Evolutionary conservation across 2,329 filamentous ascomycete species (phyloP), one percentile per base, ranked within the genome.

Genomic region (Beauveria sp.): DNA sequence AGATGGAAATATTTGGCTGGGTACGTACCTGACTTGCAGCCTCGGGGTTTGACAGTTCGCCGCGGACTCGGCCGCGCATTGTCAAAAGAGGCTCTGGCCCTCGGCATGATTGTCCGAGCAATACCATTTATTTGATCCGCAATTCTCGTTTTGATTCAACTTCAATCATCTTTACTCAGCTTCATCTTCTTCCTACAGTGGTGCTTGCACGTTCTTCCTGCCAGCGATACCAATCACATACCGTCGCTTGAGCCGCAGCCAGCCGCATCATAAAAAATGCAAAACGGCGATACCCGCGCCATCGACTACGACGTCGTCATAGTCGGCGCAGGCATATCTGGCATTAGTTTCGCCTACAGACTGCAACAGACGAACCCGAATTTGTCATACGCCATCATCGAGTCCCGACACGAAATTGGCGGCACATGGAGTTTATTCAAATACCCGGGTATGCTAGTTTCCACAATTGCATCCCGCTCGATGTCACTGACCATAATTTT

Each of bases 371-470:
- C 80, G 34, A 71, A 84, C 1, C 85, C 87, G 0, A 69, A 77
- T 51, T 74, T 79, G 40, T 81, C 72, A 3, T 92, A 89, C 69
- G 79, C 81, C 16, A 83, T 93, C 28, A 78, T 92, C n/a, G 90
- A 93, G 71, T 80, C 79, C 1, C 84, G 90, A 37, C 76, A 80
- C 55, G 75, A 78, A 34, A 77, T 92, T 10, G 90, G 90, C 1
- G 90, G 90, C 1, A 93, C 90, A 0, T 92, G 90, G 90, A 85
- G 88, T 67, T 75, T 92, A 2, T 93, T 91, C 76, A 83, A 80
- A 47, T 93, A 91, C 66, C 89, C 88, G 14, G 57, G 57, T 59
- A 30, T 7, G 48, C 10, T 3, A 8, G 10, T 10, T n/a, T n/a
- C 8, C 22, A 24, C 22, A 26, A 16, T 14, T 16, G 5, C 8